Percentiles rank a stretch among this genome's conserved stretches.
These are phyloP conservation scores for Cinchona pubescens DNA, from an alignment of 257 asterid genomes.

Conservation along the genomic window DNA sequence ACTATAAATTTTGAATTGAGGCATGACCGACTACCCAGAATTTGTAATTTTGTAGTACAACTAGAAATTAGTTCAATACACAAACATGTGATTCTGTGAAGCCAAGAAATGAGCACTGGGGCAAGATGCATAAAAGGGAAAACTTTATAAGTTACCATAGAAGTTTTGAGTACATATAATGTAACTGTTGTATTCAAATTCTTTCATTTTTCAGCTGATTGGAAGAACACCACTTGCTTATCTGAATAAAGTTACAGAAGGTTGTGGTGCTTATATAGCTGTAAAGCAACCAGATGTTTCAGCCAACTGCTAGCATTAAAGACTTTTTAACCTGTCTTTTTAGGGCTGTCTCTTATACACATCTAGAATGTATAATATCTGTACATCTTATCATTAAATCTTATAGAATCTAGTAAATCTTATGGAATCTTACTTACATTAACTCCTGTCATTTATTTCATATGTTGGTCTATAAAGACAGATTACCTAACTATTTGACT, in stretches of 20 bases:
- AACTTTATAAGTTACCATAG: background rate
- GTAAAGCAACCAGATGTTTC: constrained; percentile 98
- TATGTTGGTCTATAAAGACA: no score
- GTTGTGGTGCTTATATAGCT: constrained; percentile 88
- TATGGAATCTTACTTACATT: no score
- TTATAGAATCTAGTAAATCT: no score
- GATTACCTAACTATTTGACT: no score
- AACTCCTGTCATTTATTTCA: no score
- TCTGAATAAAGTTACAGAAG: constrained; percentile 79
- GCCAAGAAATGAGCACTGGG: background rate
- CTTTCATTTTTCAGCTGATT: constrained; percentile 54
- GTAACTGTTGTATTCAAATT: constrained; percentile 2
- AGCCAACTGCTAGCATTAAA: constrained; percentile 97
- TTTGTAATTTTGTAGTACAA: no score
- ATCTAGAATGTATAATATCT: no score
- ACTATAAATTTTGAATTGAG: background rate
- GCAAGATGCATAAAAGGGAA: background rate
- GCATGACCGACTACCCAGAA: no score
- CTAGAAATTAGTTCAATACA: background rate
- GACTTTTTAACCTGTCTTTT: no score
- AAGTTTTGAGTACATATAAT: background rate
- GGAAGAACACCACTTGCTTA: constrained; percentile 91
- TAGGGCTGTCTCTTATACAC: no score
- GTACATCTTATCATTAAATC: no score
- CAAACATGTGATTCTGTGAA: no score